phyloP scores from a whole-genome alignment of 2,329 filamentous ascomycete species.

The Alternaria burnsii region DNA sequence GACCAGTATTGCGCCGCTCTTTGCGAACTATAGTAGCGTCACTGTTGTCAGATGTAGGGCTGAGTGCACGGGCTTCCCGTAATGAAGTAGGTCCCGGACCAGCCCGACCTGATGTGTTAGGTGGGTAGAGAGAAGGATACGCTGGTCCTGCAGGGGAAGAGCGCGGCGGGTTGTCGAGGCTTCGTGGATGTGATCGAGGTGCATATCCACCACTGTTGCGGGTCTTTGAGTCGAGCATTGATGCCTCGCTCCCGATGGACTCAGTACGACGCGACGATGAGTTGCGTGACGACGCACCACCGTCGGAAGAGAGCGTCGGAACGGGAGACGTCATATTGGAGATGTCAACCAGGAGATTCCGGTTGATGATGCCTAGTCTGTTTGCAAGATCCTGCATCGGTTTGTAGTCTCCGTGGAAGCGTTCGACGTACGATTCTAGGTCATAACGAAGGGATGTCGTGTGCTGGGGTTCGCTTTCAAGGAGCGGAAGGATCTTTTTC shows the following conservation, averaged over 20 bases:
- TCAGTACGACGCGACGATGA: slow-evolving; percentile 56
- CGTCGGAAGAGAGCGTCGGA: slow-evolving; percentile 54
- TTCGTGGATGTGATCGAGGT: slow-evolving; percentile 33
- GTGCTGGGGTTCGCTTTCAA: slow-evolving; percentile 63
- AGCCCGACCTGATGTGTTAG: slow-evolving; percentile 25
- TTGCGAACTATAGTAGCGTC: slow-evolving; percentile 36
- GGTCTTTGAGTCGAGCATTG: slow-evolving; percentile 49
- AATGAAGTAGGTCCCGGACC: slow-evolving; percentile 28
- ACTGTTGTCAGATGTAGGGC: slow-evolving; percentile 40
- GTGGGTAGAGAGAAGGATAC: slow-evolving; percentile 33
- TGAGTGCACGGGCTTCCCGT: slow-evolving; percentile 36
- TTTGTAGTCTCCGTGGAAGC: slow-evolving; percentile 81
- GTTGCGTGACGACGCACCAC: slow-evolving; percentile 51
- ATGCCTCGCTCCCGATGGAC: slow-evolving; percentile 51
- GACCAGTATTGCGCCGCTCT: slow-evolving; percentile 34
- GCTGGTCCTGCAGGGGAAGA: slow-evolving; percentile 37
- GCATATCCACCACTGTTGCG: slow-evolving; percentile 72
- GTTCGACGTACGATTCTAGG: slow-evolving; percentile 75
- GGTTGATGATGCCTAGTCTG: slow-evolving; percentile 80
- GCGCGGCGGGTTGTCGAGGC: slow-evolving; percentile 41
- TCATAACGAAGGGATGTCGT: slow-evolving; percentile 67
- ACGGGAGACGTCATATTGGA: slow-evolving; percentile 66
- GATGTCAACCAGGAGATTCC: slow-evolving; percentile 67
- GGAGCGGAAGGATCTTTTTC: slow-evolving; percentile 78
- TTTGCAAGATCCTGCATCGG: slow-evolving; percentile 74